phyloP scores from a whole-genome alignment of 108 stramenopile species.

The Hondaea fermentalgiana region DNA sequence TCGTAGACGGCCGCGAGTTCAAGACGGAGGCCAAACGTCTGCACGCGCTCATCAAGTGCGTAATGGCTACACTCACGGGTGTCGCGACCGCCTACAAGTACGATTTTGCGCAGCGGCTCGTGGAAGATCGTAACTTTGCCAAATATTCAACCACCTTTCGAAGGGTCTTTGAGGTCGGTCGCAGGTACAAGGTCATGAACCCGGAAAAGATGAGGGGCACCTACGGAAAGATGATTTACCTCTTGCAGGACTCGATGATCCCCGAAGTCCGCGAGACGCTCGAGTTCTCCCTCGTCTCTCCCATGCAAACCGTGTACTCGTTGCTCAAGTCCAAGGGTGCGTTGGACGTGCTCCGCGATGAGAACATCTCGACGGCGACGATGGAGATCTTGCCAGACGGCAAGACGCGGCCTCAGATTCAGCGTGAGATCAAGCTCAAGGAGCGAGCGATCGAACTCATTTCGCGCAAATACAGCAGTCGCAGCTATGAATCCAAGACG shows the following conservation, averaged over 20 bases:
- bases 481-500: not conserved
- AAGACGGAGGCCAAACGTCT: not conserved
- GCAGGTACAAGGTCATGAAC: slow-evolving; percentile 74
- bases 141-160: slow-evolving; percentile 38
- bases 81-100: slow-evolving; percentile 35
- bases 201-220: slow-evolving; percentile 73
- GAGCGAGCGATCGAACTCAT: slow-evolving; percentile 51
- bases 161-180: slow-evolving; percentile 58
- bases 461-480: slow-evolving; percentile 41
- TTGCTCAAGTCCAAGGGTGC: slow-evolving; percentile 26
- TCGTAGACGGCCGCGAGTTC: slow-evolving; percentile 27
- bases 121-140: slow-evolving; percentile 28
- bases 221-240: slow-evolving; percentile 66
- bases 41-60: slow-evolving; percentile 23
- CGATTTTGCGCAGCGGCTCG: slow-evolving; percentile 25
- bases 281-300: slow-evolving; percentile 23
- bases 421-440: slow-evolving; percentile 57
- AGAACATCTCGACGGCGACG: slow-evolving; percentile 49
- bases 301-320: slow-evolving; percentile 35
- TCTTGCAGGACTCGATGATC: slow-evolving; percentile 60
- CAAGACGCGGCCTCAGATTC: slow-evolving; percentile 51
- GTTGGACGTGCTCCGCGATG: slow-evolving; percentile 23
- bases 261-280: slow-evolving; percentile 23
- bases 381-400: slow-evolving; percentile 56
- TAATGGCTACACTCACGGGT: slow-evolving; percentile 35